These are phyloP conservation scores for Tylopilus vinaceipallidus DNA, from an alignment of 768 basidiomycete species.

Conservation along the genomic window DNA sequence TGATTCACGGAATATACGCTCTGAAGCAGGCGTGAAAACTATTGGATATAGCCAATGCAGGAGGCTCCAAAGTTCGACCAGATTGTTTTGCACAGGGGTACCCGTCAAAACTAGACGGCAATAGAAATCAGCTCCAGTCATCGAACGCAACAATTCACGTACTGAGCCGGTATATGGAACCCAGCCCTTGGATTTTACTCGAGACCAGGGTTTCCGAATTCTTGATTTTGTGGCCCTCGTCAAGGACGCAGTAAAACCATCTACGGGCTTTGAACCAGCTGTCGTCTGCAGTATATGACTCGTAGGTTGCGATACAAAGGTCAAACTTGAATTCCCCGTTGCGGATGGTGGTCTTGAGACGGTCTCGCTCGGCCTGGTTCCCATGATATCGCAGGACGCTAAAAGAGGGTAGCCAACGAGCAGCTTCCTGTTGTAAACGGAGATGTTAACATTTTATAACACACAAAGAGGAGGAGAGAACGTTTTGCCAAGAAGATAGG, in stretches of 20 bases:
- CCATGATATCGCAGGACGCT: constrained; percentile 63
- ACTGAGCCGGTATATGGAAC: constrained; percentile 58
- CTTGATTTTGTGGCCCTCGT: constrained; percentile 74
- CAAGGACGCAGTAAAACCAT: constrained; percentile 60
- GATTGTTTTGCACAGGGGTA: constrained; percentile 70
- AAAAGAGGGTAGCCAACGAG: constrained; percentile 54
- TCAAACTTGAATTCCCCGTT: constrained; percentile 36
- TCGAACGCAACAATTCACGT: constrained; percentile 1
- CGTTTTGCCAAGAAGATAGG: constrained; percentile 55
- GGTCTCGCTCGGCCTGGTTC: constrained; percentile 47
- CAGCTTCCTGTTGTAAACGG: constrained; percentile 40
- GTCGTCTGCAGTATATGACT: constrained; percentile 55
- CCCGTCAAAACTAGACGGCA: constrained; percentile 56
- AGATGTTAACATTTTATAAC: not conserved
- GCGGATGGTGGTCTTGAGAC: constrained; percentile 47
- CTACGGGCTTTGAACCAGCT: constrained; percentile 57
- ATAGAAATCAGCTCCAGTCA: not conserved
- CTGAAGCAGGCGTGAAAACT: constrained; percentile 49
- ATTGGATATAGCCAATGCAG: constrained; percentile 55
- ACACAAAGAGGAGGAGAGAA: constrained; percentile 21
- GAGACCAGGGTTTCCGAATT: constrained; percentile 57
- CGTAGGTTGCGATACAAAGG: constrained; percentile 70
- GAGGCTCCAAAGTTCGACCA: constrained; percentile 55
- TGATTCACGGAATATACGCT: constrained; percentile 47
- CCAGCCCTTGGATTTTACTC: constrained; percentile 52